phyloP scores from a whole-genome alignment of 2,329 filamentous ascomycete genomes.

The Exserohilum rostratum region DNA sequence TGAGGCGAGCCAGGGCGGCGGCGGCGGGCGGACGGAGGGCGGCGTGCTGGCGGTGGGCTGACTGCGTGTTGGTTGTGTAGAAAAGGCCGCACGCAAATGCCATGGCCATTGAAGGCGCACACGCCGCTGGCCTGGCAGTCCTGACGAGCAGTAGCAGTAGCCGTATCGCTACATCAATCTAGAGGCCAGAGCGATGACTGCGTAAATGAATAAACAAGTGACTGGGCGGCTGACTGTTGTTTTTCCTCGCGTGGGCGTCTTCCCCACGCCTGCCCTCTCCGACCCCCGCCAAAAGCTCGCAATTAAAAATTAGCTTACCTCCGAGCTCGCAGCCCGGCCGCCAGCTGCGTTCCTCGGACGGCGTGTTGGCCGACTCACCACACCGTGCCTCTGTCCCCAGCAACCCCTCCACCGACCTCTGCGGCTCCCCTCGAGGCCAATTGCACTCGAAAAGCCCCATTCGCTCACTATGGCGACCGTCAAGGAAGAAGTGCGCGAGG shows the following conservation, averaged over 20 bases:
- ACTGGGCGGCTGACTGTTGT: neutral
- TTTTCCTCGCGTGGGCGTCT: slow-evolving; percentile 20
- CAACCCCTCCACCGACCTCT: slow-evolving; percentile 20
- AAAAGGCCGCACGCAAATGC: neutral
- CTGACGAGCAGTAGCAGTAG: too few relatives aligned
- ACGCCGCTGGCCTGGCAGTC: too few relatives aligned
- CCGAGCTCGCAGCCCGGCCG: slow-evolving; percentile 34
- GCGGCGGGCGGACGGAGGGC: neutral
- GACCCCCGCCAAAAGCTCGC: slow-evolving; percentile 28
- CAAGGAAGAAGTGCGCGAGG: slow-evolving; percentile 69
- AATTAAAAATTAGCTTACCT: slow-evolving; percentile 33
- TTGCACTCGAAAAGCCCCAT: slow-evolving; percentile 29
- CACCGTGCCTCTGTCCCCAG: slow-evolving; percentile 18
- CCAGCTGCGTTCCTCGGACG: slow-evolving; percentile 24
- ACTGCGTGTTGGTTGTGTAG: too few relatives aligned
- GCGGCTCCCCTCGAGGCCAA: slow-evolving; percentile 28
- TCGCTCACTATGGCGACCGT: slow-evolving; percentile 56
- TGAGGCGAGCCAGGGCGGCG: slow-evolving; percentile 17
- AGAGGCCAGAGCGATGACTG: too few relatives aligned
- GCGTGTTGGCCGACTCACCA: slow-evolving; percentile 32
- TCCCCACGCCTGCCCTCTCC: slow-evolving; percentile 41
- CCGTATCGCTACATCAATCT: too few relatives aligned
- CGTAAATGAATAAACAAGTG: neutral
- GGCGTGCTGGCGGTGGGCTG: neutral
- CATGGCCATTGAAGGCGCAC: neutral